These are phyloP conservation scores for Durotheca rogersii DNA, from an alignment of 495 filamentous ascomycete genomes.

Conservation along the genomic window DNA sequence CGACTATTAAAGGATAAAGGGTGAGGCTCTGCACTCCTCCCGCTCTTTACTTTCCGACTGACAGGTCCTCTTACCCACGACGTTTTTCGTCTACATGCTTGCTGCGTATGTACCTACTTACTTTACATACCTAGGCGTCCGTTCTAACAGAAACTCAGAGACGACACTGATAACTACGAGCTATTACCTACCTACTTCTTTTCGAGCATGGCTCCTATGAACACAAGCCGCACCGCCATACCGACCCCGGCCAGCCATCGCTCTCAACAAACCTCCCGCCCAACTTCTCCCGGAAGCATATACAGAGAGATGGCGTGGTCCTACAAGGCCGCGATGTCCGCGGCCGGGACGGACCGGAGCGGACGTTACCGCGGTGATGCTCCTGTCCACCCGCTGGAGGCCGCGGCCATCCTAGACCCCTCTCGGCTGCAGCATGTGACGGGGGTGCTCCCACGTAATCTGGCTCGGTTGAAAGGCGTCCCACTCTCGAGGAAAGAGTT, in stretches of 20 bases:
- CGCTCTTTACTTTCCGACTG: neutral
- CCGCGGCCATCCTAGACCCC: slow-evolving; percentile 17
- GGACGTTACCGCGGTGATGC: neutral
- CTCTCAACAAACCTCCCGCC: neutral
- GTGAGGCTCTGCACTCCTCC: neutral
- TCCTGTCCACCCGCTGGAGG: slow-evolving; percentile 11
- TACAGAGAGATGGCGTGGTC: neutral
- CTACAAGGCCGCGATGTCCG: neutral
- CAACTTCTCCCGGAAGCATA: slow-evolving; percentile 1
- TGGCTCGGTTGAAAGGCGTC: slow-evolving; percentile 8
- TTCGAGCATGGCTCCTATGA: slow-evolving; percentile 1
- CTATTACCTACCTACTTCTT: neutral
- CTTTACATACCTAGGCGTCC: too few relatives aligned
- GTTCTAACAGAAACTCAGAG: too few relatives aligned
- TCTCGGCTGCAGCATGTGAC: slow-evolving; percentile 29
- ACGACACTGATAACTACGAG: too few relatives aligned
- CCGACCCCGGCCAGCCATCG: neutral
- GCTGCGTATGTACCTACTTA: too few relatives aligned
- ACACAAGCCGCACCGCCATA: neutral
- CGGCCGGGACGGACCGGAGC: neutral
- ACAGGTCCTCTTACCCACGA: neutral
- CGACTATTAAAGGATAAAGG: neutral
- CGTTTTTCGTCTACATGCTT: neutral
- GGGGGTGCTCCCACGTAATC: slow-evolving; percentile 20
- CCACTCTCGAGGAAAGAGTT: slow-evolving; percentile 14